A percentile compares a stretch with the other conserved stretches of the same genome.
These are phyloP conservation scores for Taphrina wiesneri DNA, from an alignment of 1,139 yeast species.

Conservation along the genomic window DNA sequence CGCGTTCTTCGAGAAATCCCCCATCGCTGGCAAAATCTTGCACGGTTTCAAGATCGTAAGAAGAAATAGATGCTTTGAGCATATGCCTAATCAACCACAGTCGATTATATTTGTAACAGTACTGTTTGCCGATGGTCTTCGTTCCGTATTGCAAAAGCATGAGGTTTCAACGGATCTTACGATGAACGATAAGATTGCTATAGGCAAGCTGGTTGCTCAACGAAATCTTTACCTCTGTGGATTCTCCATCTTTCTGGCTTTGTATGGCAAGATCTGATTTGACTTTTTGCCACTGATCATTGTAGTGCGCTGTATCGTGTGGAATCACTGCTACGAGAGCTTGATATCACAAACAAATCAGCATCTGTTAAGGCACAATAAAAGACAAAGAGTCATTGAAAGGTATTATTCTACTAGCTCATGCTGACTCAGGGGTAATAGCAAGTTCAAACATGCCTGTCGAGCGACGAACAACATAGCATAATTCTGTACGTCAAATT, in stretches of 20 bases:
- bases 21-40: conserved; percentile 22
- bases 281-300: background rate
- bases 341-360: conserved; percentile 5
- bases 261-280: background rate
- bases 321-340: conserved; percentile 9
- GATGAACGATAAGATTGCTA: conserved; percentile 24
- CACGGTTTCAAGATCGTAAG: conserved; percentile 30
- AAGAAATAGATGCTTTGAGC: background rate
- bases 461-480: too few species aligned
- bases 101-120: conserved; percentile 26
- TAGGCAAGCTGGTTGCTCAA: conserved; percentile 25
- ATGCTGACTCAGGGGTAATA: too few species aligned
- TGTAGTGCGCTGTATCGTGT: conserved; percentile 14
- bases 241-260: conserved; percentile 28
- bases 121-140: conserved; percentile 24
- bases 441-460: too few species aligned
- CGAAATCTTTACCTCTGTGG: conserved; percentile 30
- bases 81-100: background rate
- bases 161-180: conserved; percentile 28
- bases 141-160: conserved; percentile 23
- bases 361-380: conserved; percentile 11
- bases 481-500: too few species aligned
- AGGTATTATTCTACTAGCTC: too few species aligned
- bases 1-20: conserved; percentile 23
- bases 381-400: too few species aligned